These are phyloP conservation scores for Lactarius sp. DNA, from an alignment of 768 basidiomycete genomes.

Conservation along the genomic window DNA sequence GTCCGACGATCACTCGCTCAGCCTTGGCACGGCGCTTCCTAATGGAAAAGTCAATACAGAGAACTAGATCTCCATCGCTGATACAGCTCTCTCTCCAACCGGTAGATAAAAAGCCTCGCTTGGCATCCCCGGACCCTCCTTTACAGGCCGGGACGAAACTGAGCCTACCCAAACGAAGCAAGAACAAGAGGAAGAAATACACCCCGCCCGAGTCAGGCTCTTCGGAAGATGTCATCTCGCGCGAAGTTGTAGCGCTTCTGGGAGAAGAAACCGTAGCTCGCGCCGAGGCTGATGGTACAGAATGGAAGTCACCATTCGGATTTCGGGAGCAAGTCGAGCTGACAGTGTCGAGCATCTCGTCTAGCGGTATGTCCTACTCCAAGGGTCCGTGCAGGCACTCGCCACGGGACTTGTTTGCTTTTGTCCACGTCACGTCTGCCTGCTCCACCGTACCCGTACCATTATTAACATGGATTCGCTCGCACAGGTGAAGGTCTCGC, in stretches of 20 bases:
- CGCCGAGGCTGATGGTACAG: slow-evolving; percentile 43
- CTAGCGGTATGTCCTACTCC: slow-evolving; percentile 44
- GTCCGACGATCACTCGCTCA: not conserved
- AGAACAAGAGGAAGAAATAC: slow-evolving; percentile 39
- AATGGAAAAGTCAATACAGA: slow-evolving; percentile 3
- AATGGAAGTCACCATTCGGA: slow-evolving; percentile 56
- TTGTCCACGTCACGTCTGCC: not conserved
- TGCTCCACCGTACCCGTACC: not conserved
- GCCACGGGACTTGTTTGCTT: not conserved
- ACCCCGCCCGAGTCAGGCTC: slow-evolving; percentile 58
- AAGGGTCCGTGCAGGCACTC: not conserved
- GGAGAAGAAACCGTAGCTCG: slow-evolving; percentile 53
- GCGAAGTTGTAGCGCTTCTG: slow-evolving; percentile 63
- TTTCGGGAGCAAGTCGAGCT: slow-evolving; percentile 62
- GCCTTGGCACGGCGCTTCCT: not conserved
- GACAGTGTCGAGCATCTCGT: slow-evolving; percentile 54
- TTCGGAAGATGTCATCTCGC: slow-evolving; percentile 67
- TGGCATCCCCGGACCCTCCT: slow-evolving; percentile 6
- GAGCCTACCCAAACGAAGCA: slow-evolving; percentile 27
- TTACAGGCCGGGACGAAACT: not conserved
- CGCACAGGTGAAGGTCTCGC: slow-evolving; percentile 63
- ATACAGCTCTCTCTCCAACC: slow-evolving; percentile 10
- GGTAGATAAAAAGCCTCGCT: slow-evolving; percentile 34
- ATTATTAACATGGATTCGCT: not conserved
- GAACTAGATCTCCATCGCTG: not conserved